Base-by-base conservation (phyloP, 176 grass and related monocot species). In the Zizania latifolia region DNA sequence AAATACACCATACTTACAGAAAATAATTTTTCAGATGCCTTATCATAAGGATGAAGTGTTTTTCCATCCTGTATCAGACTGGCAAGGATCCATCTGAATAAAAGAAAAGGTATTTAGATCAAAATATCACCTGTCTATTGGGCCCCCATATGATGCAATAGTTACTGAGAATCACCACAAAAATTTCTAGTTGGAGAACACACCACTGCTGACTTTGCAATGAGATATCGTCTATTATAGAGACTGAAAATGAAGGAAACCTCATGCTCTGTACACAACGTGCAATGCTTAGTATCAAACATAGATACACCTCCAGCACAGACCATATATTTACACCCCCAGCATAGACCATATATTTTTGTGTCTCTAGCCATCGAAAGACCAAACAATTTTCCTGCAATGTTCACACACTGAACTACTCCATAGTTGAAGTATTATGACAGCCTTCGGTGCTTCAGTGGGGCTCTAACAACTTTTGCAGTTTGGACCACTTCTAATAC, bases 11-110 rank as follows among this genome's bases (percentile, higher is more conserved):
- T 82, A 91, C 95, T 86, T 92, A 99, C 95, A 88, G 86, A 92
- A 73, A 99, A 99, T 38, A 99, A 83, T 43, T 83, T 86, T 82
- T 89, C 82, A 4, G 95, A 99, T 30, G 84, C 86, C 78, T 87
- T 94, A 76, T 94, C 95, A 92, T 99, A 99, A 55, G 95, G 82
- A 85, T 99, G 95, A 82, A 94, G 84, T 85, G 79, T 82, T 84
- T 91, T 99, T 15, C 78, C 72, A 86, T 92, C 89, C 85, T 89
- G 81, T 74, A 76, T 34, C 46, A 58, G 70, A 56, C 74, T 82
- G 84, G 26, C 70, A 70, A 45, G 78, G 57, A 83, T 97, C 88
- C 76, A 88, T 80, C 95, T 99, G 80, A 76, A 79, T 37, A 72
- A 56, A 80, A 72, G 81, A 62, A 35, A 31, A 31, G n/a, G n/a